Conservation (phyloP, 78 protist genomes). For the Polysphondylium violaceum region DNA sequence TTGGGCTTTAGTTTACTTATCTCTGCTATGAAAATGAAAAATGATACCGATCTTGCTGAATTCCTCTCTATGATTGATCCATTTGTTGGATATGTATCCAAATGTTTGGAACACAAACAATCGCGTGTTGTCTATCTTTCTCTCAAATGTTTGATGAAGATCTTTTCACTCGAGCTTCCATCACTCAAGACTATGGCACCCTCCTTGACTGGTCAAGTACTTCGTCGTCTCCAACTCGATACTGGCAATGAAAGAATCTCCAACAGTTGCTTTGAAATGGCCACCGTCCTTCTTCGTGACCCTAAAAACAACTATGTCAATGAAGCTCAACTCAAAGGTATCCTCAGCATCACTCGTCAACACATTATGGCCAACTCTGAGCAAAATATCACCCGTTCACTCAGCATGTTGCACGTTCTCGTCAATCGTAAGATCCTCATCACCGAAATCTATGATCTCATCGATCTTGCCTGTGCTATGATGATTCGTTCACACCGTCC, state of each 20-base stretch:
- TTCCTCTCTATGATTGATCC: slow-evolving; percentile 56
- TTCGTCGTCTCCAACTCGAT: slow-evolving; percentile 31
- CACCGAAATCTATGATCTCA: slow-evolving; percentile 42
- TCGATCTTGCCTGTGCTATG: slow-evolving; percentile 36
- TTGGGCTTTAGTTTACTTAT: slow-evolving; percentile 19
- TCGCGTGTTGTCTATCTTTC: slow-evolving; percentile 40
- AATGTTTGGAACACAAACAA: slow-evolving; percentile 25
- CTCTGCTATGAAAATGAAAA: not conserved
- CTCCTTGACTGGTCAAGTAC: not conserved
- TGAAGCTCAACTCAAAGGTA: slow-evolving; percentile 29
- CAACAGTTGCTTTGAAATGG: slow-evolving; percentile 3
- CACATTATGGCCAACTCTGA: slow-evolving; percentile 1
- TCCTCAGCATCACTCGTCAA: slow-evolving; percentile 29
- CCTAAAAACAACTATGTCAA: slow-evolving; percentile 2
- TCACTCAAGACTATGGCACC: not conserved
- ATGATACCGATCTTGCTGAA: not conserved
- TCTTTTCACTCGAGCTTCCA: slow-evolving; percentile 22
- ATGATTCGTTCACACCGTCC: slow-evolving; percentile 28
- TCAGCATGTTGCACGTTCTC: slow-evolving; percentile 1
- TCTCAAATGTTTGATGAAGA: slow-evolving; percentile 29
- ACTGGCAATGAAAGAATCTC: slow-evolving; percentile 37
- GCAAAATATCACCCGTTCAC: not conserved
- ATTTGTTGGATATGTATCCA: slow-evolving; percentile 21
- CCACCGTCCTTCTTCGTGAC: not conserved
- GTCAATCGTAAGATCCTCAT: slow-evolving; percentile 7